phyloP scores from a whole-genome alignment of 805 yeast genomes.

The Myxozyma neotropica region DNA sequence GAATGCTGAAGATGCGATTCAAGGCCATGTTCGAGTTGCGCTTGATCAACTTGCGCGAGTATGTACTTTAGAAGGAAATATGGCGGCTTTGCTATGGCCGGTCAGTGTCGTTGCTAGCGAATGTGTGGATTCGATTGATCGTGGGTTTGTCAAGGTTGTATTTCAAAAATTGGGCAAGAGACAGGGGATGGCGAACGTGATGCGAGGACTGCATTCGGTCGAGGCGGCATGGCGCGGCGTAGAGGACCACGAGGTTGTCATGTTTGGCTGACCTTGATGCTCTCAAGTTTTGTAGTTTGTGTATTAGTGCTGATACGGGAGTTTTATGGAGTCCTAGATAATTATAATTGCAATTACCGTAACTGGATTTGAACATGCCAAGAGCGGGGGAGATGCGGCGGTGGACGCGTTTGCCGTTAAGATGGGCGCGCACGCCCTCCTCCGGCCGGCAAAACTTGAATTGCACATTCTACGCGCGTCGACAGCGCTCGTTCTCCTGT shows the following conservation, averaged over 20 bases:
- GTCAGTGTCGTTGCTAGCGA: slow-evolving; percentile 31
- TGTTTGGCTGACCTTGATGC: slow-evolving; percentile 18
- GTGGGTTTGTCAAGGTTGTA: slow-evolving; percentile 33
- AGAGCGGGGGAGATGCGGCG: no score
- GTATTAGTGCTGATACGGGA: no score
- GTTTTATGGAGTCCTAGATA: no score
- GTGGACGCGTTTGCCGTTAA: no score
- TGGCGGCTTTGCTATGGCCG: slow-evolving; percentile 35
- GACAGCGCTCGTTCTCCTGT: no score
- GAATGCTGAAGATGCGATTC: slow-evolving; percentile 23
- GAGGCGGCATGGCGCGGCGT: slow-evolving; percentile 29
- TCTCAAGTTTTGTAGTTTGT: not conserved
- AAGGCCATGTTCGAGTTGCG: slow-evolving; percentile 24
- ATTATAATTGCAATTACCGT: no score
- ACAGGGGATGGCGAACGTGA: slow-evolving; percentile 34
- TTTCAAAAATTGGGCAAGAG: slow-evolving; percentile 27
- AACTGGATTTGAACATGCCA: no score
- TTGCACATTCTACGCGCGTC: no score
- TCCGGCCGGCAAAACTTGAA: no score
- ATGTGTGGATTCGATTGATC: slow-evolving; percentile 31
- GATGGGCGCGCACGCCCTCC: no score
- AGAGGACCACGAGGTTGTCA: slow-evolving; percentile 15
- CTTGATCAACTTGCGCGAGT: slow-evolving; percentile 31
- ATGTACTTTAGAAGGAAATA: slow-evolving; percentile 32
- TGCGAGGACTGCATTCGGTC: slow-evolving; percentile 25